Conservation (phyloP, 352 stramenopile species). For the Globisporangium splendens region DNA sequence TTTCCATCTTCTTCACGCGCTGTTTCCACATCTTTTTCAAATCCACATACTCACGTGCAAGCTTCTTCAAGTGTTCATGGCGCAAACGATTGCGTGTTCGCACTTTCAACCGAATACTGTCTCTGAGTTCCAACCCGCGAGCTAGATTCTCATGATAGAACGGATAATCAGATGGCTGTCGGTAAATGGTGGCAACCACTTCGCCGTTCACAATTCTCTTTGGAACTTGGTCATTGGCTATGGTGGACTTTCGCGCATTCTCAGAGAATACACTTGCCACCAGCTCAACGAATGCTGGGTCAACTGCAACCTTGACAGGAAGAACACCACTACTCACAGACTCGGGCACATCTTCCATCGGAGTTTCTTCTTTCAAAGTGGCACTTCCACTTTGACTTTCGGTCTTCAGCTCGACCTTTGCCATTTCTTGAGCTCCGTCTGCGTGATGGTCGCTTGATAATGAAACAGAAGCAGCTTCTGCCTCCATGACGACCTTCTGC, state of each 20-base stretch:
- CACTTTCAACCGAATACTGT: conserved; percentile 64
- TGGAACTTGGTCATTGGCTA: conserved; percentile 55
- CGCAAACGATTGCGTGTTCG: conserved; percentile 56
- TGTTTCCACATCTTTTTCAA: conserved; percentile 80
- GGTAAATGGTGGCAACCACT: conserved; percentile 61
- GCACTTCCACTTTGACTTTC: not conserved
- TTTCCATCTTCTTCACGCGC: conserved; percentile 86
- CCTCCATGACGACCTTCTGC: conserved; percentile 35
- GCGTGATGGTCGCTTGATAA: not conserved
- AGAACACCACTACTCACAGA: conserved; percentile 5
- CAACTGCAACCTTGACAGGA: conserved; percentile 53
- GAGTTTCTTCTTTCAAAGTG: not conserved
- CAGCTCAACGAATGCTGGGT: conserved; percentile 59
- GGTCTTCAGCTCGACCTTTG: not conserved
- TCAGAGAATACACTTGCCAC: conserved; percentile 60
- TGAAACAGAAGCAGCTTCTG: conserved; percentile 16
- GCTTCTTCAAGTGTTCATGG: conserved; percentile 63
- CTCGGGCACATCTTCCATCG: not conserved
- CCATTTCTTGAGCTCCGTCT: not conserved
- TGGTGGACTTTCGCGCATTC: conserved; percentile 45
- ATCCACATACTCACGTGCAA: conserved; percentile 77
- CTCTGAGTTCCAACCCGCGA: conserved; percentile 32
- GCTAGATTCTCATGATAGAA: conserved; percentile 79
- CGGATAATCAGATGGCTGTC: conserved; percentile 62
- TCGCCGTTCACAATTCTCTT: conserved; percentile 46